Evolutionary conservation across 2,329 filamentous ascomycete genomes (phyloP).

Genomic region (Apiospora koreana): DNA sequence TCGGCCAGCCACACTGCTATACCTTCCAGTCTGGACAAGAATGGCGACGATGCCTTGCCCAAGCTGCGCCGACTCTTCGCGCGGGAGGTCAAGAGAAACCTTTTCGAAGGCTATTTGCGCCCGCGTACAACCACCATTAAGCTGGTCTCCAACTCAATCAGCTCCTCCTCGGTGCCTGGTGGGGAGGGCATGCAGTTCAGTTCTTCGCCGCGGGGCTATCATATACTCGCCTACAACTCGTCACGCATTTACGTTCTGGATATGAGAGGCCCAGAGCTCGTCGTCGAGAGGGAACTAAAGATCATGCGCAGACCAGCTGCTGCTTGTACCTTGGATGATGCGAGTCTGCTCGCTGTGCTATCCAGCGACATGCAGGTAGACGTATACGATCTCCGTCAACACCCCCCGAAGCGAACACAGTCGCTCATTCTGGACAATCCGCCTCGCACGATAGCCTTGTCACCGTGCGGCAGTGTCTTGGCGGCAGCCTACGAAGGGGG

Average conservation of each 20-base stretch:
- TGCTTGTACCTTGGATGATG: slow-evolving; percentile 78
- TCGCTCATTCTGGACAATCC: slow-evolving; percentile 77
- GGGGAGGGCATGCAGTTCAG: slow-evolving; percentile 86
- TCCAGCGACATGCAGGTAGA: slow-evolving; percentile 84
- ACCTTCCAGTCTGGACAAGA: slow-evolving; percentile 32
- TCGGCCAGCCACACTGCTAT: slow-evolving; percentile 46
- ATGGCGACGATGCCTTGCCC: slow-evolving; percentile 53
- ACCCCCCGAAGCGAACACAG: slow-evolving; percentile 69
- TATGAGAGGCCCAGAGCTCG: slow-evolving; percentile 57
- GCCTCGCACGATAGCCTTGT: slow-evolving; percentile 76
- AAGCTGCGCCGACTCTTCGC: slow-evolving; percentile 66
- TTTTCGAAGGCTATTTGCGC: slow-evolving; percentile 75
- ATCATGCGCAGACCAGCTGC: slow-evolving; percentile 74
- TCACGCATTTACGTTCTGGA: slow-evolving; percentile 82
- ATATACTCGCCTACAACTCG: slow-evolving; percentile 80
- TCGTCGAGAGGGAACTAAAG: slow-evolving; percentile 76
- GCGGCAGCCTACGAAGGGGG: slow-evolving; percentile 84
- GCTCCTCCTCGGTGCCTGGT: slow-evolving; percentile 78
- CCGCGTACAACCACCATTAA: slow-evolving; percentile 73
- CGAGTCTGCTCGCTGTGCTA: slow-evolving; percentile 73
- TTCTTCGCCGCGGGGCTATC: slow-evolving; percentile 73
- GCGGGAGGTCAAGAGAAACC: slow-evolving; percentile 71
- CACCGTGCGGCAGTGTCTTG: slow-evolving; percentile 78
- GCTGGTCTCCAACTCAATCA: slow-evolving; percentile 80
- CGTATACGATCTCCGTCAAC: slow-evolving; percentile 70